Evolutionary conservation across 2,329 filamentous ascomycete species (phyloP), one percentile per base, ranked within the genome.

Genomic region (Thielaviopsis ethacetica): DNA sequence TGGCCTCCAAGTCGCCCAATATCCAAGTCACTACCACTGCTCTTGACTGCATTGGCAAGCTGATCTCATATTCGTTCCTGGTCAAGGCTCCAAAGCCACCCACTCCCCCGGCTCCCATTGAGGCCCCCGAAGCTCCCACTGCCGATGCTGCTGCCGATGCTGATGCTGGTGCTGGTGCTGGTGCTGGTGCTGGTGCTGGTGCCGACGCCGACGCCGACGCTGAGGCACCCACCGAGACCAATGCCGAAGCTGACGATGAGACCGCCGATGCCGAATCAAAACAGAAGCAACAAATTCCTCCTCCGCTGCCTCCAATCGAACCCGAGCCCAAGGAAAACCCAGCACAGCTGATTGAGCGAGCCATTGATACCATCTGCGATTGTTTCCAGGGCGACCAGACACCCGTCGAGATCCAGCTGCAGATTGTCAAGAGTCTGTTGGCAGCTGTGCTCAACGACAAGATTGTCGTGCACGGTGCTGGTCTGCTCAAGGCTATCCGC

Each of bases 1-100:
- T 97, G 50, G 93, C 94, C 54, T 91, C 91, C 41, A 88, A 90
- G 69, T 86, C 89, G 10, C 81, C 84, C 66, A 96, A 88, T 66
- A 85, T 91, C 57, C 83, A 88, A 61, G 78, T 98, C 53, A 88
- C 90, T 62, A 95, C 90, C 22, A 88, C 87, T 44, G 91, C 93
- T 6, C 82, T 98, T 67, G 93, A 98, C 72, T 97, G 91, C 72
- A 96, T 98, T 66, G 93, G 94, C 67, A 98, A 98, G 75, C 83
- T 98, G 63, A 97, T 97, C 69, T 96, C 91, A 67, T 98, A 95
- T 71, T 95, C 93, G 19, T 97, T 97, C 76, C 97, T 98, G 71
- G 91, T 49, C n/a, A 49, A 49, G 44, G 44, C 44, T 21, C 44
- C 44, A 49, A 49, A 49, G 19, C n/a, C 17, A 21, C 44, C 44